Evolutionary conservation across 768 basidiomycete genomes (phyloP).

Genomic region (Hypholoma fasciculare): DNA sequence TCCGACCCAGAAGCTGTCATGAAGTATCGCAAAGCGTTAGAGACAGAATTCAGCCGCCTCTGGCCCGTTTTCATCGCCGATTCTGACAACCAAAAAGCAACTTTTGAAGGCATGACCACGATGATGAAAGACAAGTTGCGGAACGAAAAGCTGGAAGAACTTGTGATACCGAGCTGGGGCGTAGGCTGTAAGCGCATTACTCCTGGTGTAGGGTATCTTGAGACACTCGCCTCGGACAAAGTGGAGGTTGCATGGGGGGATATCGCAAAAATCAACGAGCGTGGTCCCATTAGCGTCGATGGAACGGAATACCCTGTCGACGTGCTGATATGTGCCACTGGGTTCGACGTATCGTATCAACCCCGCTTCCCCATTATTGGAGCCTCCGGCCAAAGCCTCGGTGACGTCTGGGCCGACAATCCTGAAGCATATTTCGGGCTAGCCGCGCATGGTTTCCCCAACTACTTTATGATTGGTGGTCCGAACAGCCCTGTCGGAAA

Average conservation of each 20-base stretch:
- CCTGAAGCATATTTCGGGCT: constrained; percentile 30
- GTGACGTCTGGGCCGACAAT: constrained; percentile 32
- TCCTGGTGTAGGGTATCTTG: constrained; percentile 34
- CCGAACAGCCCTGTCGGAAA: constrained; percentile 36
- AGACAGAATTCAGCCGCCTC: constrained; percentile 37
- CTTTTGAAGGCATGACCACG: constrained; percentile 22
- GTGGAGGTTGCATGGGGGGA: constrained; percentile 30
- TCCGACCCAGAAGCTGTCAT: constrained; percentile 37
- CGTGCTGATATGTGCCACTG: constrained; percentile 38
- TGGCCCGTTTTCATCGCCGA: constrained; percentile 28
- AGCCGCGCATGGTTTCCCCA: constrained; percentile 31
- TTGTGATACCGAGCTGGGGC: constrained; percentile 33
- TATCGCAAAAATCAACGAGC: constrained; percentile 27
- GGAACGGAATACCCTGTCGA: constrained; percentile 33
- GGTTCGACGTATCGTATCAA: constrained; percentile 33
- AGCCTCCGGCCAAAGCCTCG: constrained; percentile 21
- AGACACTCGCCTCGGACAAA: constrained; percentile 29
- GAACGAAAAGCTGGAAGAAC: constrained; percentile 41
- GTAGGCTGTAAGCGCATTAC: constrained; percentile 36
- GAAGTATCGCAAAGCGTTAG: constrained; percentile 41
- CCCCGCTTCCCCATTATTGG: constrained; percentile 35
- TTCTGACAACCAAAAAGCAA: constrained; percentile 32
- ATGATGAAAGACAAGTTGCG: constrained; percentile 43
- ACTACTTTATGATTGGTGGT: constrained; percentile 32
- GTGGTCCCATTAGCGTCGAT: constrained; percentile 26